Conservation (phyloP, 352 stramenopile species). For the Pythium grandisporangium region DNA sequence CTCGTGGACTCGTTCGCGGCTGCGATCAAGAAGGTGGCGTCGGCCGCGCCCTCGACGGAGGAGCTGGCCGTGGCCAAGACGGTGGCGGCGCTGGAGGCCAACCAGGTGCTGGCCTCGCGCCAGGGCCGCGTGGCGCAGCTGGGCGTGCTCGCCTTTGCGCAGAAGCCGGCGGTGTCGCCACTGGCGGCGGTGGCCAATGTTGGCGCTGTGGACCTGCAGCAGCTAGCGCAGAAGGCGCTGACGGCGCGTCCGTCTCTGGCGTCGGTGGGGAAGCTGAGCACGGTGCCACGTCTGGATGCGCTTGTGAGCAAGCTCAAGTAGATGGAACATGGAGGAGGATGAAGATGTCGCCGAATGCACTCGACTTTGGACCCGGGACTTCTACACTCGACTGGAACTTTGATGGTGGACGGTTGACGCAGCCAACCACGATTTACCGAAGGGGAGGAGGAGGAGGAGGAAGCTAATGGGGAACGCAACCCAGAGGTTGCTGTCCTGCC, state of each 20-base stretch:
- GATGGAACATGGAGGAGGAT: too few relatives aligned
- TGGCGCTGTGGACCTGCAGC: conserved; percentile 57
- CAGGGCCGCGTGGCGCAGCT: conserved; percentile 29
- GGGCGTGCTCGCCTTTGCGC: conserved; percentile 27
- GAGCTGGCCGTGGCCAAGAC: conserved; percentile 74
- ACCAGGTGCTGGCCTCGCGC: conserved; percentile 28
- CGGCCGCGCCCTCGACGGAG: conserved; percentile 41
- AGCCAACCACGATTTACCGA: too few relatives aligned
- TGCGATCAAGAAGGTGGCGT: conserved; percentile 70
- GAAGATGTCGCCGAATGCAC: too few relatives aligned
- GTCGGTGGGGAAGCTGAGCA: conserved; percentile 60
- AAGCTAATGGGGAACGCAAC: too few relatives aligned
- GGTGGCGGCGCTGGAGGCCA: conserved; percentile 30
- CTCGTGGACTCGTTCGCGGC: conserved; percentile 62
- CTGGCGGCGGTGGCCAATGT: conserved; percentile 24
- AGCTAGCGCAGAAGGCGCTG: conserved; percentile 68
- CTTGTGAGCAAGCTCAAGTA: conserved; percentile 77
- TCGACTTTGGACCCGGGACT: too few relatives aligned
- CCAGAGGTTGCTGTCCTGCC: too few relatives aligned
- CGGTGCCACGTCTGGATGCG: conserved; percentile 63
- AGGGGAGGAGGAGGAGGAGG: too few relatives aligned
- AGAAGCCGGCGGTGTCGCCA: conserved; percentile 30
- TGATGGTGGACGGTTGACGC: too few relatives aligned
- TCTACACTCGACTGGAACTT: too few relatives aligned
- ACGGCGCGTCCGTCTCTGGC: conserved; percentile 65